These are phyloP conservation scores for Cudoniella acicularis DNA, from an alignment of 495 filamentous ascomycete species.

Conservation along the genomic window DNA sequence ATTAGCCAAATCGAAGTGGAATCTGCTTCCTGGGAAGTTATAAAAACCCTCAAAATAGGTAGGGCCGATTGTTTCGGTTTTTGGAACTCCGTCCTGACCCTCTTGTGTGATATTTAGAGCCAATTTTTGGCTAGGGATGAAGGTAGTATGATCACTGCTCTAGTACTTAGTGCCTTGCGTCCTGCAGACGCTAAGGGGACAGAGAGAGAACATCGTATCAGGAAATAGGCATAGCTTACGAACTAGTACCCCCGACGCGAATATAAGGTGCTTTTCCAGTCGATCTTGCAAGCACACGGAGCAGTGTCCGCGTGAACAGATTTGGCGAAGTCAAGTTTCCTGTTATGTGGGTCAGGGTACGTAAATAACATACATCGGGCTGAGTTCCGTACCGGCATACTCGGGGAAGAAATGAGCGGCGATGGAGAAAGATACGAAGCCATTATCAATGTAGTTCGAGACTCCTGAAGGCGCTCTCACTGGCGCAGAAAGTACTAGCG, in stretches of 20 bases:
- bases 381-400: not conserved
- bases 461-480: not conserved
- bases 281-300: not conserved
- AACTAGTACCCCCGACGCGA: not conserved
- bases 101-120: not conserved
- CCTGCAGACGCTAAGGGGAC: too few relatives aligned
- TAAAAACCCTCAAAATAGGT: not conserved
- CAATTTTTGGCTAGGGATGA: not conserved
- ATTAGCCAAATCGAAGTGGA: not conserved
- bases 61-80: not conserved
- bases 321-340: not conserved
- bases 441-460: not conserved
- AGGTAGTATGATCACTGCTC: not conserved
- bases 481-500: too few relatives aligned
- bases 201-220: too few relatives aligned
- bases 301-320: not conserved
- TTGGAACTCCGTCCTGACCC: not conserved
- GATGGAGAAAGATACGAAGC: not conserved
- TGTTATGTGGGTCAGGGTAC: not conserved
- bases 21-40: not conserved
- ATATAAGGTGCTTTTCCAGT: not conserved
- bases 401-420: not conserved
- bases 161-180: too few relatives aligned
- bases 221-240: not conserved
- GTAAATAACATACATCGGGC: too few relatives aligned